Evolutionary conservation across 345 rosid genomes (phyloP).

Genomic region (Barbarea vulgaris): DNA sequence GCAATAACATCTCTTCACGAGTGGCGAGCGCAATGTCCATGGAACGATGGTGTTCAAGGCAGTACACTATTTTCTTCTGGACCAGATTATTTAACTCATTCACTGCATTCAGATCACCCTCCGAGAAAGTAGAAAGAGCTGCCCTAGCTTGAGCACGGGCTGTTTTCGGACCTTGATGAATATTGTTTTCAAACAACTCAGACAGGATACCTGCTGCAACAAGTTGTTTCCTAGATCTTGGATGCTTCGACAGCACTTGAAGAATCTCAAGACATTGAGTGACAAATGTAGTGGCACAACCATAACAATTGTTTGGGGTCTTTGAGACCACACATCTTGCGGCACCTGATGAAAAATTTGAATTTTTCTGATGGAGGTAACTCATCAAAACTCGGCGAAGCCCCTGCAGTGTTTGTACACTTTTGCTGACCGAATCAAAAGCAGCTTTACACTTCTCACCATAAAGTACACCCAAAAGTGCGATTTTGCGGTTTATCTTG

Average conservation of each 20-base stretch:
- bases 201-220: constrained; percentile 85
- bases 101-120: constrained; percentile 83
- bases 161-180: constrained; percentile 96
- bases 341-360: constrained; percentile 56
- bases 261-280: constrained; percentile 92
- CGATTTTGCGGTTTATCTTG: constrained; percentile 96
- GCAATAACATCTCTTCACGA: constrained; percentile 90
- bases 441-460: constrained; percentile 99
- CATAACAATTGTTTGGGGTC: constrained; percentile 94
- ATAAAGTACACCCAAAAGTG: constrained; percentile 96
- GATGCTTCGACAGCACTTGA: constrained; percentile 81
- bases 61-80: constrained; percentile 94
- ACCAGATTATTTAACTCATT: constrained; percentile 84
- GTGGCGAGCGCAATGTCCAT: constrained; percentile 93
- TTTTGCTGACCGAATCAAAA: constrained; percentile 99
- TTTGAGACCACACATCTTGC: constrained; percentile 87
- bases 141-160: constrained; percentile 92
- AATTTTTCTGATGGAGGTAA: constrained; percentile 91
- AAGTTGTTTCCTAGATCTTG: constrained; percentile 82
- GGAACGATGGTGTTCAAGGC: constrained; percentile 99
- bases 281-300: constrained; percentile 93
- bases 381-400: constrained; percentile 95
- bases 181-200: constrained; percentile 94
- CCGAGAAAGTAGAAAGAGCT: constrained; percentile 92
- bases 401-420: constrained; percentile 98